phyloP scores from a whole-genome alignment of 257 asterid genomes.

The Knoxia roxburghii region DNA sequence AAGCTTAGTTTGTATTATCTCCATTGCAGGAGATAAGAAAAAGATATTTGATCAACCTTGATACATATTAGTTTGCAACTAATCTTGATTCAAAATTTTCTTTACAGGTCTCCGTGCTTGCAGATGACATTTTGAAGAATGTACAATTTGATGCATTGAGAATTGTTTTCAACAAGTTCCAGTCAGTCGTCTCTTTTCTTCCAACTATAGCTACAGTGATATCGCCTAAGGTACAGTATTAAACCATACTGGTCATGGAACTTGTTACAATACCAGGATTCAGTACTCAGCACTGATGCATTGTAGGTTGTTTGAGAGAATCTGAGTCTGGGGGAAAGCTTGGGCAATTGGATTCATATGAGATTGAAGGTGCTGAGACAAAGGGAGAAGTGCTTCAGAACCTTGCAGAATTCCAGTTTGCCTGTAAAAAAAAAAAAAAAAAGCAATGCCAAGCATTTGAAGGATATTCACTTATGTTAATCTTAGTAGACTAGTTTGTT shows the following conservation, averaged over 20 bases:
- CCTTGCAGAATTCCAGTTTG: slow-evolving; percentile 88
- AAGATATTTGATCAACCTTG: neutral
- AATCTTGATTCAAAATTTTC: neutral
- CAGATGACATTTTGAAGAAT: slow-evolving; percentile 92
- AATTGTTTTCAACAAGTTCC: slow-evolving; percentile 87
- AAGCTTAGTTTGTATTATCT: neutral
- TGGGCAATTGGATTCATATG: slow-evolving; percentile 82
- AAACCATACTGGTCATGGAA: neutral
- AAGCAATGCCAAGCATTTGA: too few species aligned
- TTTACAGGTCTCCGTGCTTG: slow-evolving; percentile 86
- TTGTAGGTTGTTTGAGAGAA: slow-evolving; percentile 72
- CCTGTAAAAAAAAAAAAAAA: too few species aligned
- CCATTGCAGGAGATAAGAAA: neutral
- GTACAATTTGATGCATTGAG: slow-evolving; percentile 86
- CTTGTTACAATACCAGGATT: slow-evolving; percentile 13
- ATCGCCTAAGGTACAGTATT: slow-evolving; percentile 78
- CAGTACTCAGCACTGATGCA: slow-evolving; percentile 22
- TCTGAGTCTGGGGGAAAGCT: slow-evolving; percentile 91
- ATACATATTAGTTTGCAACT: neutral
- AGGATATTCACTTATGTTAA: too few species aligned
- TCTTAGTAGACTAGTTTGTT: too few species aligned
- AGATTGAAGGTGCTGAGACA: slow-evolving; percentile 92
- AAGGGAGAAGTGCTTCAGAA: slow-evolving; percentile 94
- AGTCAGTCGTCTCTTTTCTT: slow-evolving; percentile 65
- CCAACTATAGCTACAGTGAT: slow-evolving; percentile 78